These are phyloP conservation scores for Termitomyces heimii DNA, from an alignment of 768 basidiomycete genomes.

Conservation along the genomic window DNA sequence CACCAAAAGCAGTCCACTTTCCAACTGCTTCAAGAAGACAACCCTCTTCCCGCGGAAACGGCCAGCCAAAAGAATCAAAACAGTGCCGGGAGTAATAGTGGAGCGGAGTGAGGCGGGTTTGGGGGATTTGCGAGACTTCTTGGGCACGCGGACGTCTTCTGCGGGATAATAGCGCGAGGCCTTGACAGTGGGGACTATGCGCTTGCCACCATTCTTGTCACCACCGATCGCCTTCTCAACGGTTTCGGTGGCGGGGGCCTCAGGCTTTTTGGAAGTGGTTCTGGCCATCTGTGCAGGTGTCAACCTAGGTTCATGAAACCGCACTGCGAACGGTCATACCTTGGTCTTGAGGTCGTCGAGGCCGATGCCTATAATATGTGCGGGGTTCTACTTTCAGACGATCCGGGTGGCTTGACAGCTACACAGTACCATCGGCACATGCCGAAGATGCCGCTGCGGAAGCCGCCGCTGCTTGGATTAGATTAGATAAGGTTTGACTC, in stretches of 20 bases:
- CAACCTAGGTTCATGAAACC: slow-evolving; percentile 2
- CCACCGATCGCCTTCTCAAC: slow-evolving; percentile 84
- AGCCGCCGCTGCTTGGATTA: slow-evolving; percentile 7
- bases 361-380: slow-evolving; percentile 40
- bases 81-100: slow-evolving; percentile 88
- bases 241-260: slow-evolving; percentile 56
- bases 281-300: slow-evolving; percentile 59
- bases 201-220: slow-evolving; percentile 85
- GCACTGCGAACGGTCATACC: slow-evolving; percentile 24
- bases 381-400: slow-evolving; percentile 22
- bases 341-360: slow-evolving; percentile 48
- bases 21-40: slow-evolving; percentile 95
- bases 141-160: slow-evolving; percentile 88
- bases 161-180: slow-evolving; percentile 92
- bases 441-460: slow-evolving; percentile 17
- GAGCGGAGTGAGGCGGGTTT: slow-evolving; percentile 76
- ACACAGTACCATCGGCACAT: slow-evolving; percentile 35
- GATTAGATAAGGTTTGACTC: slow-evolving; percentile 23
- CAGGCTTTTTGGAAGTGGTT: slow-evolving; percentile 75
- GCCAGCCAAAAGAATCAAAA: slow-evolving; percentile 95
- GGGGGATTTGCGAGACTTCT: slow-evolving; percentile 85
- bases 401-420: slow-evolving; percentile 38
- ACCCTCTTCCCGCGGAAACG: slow-evolving; percentile 98
- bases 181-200: slow-evolving; percentile 80
- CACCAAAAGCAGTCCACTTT: slow-evolving; percentile 88